phyloP scores from a whole-genome alignment of 2,329 filamentous ascomycete species.

The Ascochyta clinopodiicola region DNA sequence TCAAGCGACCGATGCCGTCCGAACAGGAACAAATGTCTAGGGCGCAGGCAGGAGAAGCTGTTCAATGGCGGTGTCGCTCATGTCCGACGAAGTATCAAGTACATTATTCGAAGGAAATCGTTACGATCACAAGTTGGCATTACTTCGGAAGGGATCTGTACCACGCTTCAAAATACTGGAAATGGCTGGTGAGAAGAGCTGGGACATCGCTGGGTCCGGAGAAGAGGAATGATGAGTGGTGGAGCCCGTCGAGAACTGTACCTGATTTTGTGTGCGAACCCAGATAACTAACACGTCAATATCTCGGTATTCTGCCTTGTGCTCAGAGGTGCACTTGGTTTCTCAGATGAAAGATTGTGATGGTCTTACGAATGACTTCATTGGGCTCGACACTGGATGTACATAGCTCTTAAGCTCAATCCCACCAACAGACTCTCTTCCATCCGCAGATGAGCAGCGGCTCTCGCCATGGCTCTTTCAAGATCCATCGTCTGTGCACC shows the following conservation, averaged over 20 bases:
- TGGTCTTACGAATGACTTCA: too few species aligned
- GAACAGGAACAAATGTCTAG: background rate
- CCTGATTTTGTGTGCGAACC: background rate
- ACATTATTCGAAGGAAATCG: background rate
- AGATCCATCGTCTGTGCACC: too few species aligned
- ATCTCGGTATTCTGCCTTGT: too few species aligned
- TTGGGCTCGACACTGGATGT: too few species aligned
- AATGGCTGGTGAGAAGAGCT: background rate
- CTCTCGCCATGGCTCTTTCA: too few species aligned
- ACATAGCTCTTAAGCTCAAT: too few species aligned
- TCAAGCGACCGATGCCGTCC: background rate
- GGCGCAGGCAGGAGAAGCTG: background rate
- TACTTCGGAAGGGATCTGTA: background rate
- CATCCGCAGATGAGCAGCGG: too few species aligned
- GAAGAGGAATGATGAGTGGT: slow-evolving; percentile 4
- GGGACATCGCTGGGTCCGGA: background rate
- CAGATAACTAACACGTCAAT: background rate
- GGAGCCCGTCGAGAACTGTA: background rate
- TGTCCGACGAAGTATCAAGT: slow-evolving; percentile 2
- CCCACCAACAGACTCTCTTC: too few species aligned
- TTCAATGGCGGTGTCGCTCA: background rate
- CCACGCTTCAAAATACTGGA: background rate
- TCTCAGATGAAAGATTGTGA: too few species aligned
- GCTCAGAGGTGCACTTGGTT: too few species aligned
- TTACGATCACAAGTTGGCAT: slow-evolving; percentile 2